Evolutionary conservation across 495 filamentous ascomycete genomes (phyloP).

Genomic region (Thermothielavioides terrestris): DNA sequence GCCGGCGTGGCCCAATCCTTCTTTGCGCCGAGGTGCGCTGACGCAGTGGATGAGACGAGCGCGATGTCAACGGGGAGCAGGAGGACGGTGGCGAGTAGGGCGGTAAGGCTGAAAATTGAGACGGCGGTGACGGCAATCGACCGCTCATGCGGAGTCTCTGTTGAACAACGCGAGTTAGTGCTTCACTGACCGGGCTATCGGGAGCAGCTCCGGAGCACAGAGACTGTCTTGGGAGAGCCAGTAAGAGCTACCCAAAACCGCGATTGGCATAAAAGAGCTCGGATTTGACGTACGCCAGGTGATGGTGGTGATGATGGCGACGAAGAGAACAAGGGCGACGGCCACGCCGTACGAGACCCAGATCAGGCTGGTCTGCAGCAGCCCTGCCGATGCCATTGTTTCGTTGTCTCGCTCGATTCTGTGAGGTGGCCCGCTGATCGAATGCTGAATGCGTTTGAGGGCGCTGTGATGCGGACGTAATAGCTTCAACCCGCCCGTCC

Average conservation of each 20-base stretch:
- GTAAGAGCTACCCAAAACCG: too few relatives aligned
- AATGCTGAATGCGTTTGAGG: too few relatives aligned
- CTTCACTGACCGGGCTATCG: too few relatives aligned
- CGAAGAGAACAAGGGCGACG: conserved; percentile 57
- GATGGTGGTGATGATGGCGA: conserved; percentile 74
- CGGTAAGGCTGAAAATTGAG: conserved; percentile 74
- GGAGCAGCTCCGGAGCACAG: too few relatives aligned
- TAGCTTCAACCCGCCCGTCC: not conserved
- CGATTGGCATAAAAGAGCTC: too few relatives aligned
- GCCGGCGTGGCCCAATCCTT: conserved; percentile 90
- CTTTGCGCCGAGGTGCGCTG: conserved; percentile 64
- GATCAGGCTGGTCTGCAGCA: conserved; percentile 76
- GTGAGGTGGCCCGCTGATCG: too few relatives aligned
- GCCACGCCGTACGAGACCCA: conserved; percentile 87
- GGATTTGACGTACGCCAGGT: too few relatives aligned
- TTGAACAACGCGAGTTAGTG: too few relatives aligned
- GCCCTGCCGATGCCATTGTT: conserved; percentile 50
- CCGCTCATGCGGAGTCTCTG: conserved; percentile 77
- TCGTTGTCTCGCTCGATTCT: too few relatives aligned
- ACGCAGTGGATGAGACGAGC: conserved; percentile 79
- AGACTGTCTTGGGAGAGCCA: too few relatives aligned
- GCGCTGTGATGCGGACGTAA: not conserved
- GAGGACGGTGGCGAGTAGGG: conserved; percentile 84
- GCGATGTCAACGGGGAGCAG: conserved; percentile 94
- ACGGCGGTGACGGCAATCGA: conserved; percentile 71